Conservation (phyloP, 306 rosid species). For the Nissolia schottii region DNA sequence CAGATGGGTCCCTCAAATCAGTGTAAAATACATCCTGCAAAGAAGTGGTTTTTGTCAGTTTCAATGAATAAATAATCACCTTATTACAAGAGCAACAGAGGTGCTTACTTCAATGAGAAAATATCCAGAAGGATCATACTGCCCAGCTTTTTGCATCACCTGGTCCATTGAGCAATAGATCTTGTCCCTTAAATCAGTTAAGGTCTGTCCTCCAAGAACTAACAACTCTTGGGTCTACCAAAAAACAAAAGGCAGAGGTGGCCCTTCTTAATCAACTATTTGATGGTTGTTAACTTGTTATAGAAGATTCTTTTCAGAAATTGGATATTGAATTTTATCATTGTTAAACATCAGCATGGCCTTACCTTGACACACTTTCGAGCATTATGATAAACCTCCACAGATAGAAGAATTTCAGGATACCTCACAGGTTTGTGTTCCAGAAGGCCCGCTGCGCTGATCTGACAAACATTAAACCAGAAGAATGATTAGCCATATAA, state of each 20-base stretch:
- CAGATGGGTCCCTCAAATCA: conserved; percentile 79
- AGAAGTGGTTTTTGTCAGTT: conserved; percentile 9
- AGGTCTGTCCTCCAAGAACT: conserved; percentile 70
- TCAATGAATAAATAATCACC: conserved; percentile 6
- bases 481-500: background rate
- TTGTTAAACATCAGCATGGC: background rate
- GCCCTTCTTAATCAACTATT: background rate
- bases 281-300: background rate
- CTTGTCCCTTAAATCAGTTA: conserved; percentile 75
- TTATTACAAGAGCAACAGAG: conserved; percentile 21
- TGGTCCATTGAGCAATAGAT: conserved; percentile 67
- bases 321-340: background rate
- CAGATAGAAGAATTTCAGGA: conserved; percentile 66
- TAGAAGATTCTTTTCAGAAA: background rate
- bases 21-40: conserved; percentile 71
- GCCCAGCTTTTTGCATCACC: conserved; percentile 67
- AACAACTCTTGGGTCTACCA: conserved; percentile 72
- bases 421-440: conserved; percentile 43
- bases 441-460: conserved; percentile 41
- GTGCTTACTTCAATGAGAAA: conserved; percentile 72
- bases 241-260: conserved; percentile 3
- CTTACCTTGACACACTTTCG: conserved; percentile 67
- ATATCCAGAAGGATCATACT: conserved; percentile 73
- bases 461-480: conserved; percentile 38
- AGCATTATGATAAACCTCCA: too few species aligned